A percentile compares a stretch with the other conserved stretches of the same genome.
These are phyloP conservation scores for Nicotiana tabacum DNA, from an alignment of 257 asterid genomes.

Conservation along the genomic window DNA sequence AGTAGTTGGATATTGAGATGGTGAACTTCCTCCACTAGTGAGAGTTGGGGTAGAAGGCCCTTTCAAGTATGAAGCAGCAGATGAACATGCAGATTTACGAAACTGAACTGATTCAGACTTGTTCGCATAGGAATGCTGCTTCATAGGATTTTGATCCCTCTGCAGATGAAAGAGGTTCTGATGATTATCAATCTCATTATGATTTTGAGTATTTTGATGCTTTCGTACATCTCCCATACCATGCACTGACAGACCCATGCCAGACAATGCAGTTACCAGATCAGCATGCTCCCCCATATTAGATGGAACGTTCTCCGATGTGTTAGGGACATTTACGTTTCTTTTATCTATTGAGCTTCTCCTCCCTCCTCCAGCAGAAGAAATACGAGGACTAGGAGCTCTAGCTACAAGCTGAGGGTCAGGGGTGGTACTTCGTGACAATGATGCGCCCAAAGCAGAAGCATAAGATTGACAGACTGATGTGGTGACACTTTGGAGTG, in stretches of 20 bases:
- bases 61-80: not conserved
- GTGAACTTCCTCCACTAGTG: conserved; percentile 10
- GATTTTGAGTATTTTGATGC: not conserved
- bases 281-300: conserved; percentile 6
- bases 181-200: not conserved
- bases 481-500: not conserved
- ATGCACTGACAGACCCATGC: conserved; percentile 14
- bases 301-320: not conserved
- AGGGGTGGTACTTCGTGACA: conserved; percentile 22
- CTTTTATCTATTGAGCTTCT: conserved; percentile 12
- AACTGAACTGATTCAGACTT: conserved; percentile 14
- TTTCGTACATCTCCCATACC: conserved; percentile 6
- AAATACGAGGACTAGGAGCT: conserved; percentile 15
- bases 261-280: conserved; percentile 19
- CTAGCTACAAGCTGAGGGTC: conserved; percentile 19
- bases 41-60: conserved; percentile 7
- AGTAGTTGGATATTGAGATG: conserved; percentile 11
- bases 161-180: conserved; percentile 10
- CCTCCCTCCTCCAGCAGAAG: conserved; percentile 16
- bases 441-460: conserved; percentile 25
- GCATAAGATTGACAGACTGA: conserved; percentile 14
- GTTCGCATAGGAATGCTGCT: conserved; percentile 3
- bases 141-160: not conserved
- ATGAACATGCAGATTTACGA: not conserved
- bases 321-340: conserved; percentile 10